Base-by-base conservation (phyloP, 2,329 filamentous ascomycete species). In the Boeremia exigua region DNA sequence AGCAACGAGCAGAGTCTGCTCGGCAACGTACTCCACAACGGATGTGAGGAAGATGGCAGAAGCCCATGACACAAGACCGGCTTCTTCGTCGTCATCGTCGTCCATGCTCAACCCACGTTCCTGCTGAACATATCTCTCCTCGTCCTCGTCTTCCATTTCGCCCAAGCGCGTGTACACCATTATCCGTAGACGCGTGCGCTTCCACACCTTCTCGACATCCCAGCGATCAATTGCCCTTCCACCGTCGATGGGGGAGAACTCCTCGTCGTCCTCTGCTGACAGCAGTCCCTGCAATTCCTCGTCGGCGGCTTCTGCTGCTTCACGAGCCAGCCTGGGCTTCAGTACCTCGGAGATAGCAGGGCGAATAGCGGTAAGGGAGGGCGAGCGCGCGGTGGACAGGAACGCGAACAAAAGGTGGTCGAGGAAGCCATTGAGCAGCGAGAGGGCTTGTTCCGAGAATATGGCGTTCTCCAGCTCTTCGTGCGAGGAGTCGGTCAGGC, bases 101-200 rank as follows among this genome's bases (percentile, higher is more conserved):
- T 75, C 89, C 43, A 87, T 83, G 54, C 88, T 88, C 29, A 82
- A 75, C 48, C 81, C 78, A 57, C 77, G 80, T 62, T 95, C 92
- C 67, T 92, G 87, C 61, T 92, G 87, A 72, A 96, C 90, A 69
- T 91, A 91, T 46, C 88, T 86, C 70, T 97, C 94, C 75, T 98
- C 95, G 63, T 99, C 95, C 64, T 98, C 93, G 77, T 99, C 95
- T 75, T 99, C 96, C 84, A 99, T 88, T 71, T 99, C 94, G 39
- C 95, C 95, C 6, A 99, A 81, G 8, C 95, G 93, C 8, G 93
- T 98, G 74, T 98, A 98, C 19, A 99, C 94, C 95, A 99, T 99
- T 75, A 95, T 96, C 58, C 95, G 87, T 67, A 99, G 79, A 50
- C 95, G 87, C 0, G 93, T 95, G 63, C 95, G 86, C 79, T 96